phyloP scores from a whole-genome alignment of 257 asterid species.

The Scutellaria baicalensis region DNA sequence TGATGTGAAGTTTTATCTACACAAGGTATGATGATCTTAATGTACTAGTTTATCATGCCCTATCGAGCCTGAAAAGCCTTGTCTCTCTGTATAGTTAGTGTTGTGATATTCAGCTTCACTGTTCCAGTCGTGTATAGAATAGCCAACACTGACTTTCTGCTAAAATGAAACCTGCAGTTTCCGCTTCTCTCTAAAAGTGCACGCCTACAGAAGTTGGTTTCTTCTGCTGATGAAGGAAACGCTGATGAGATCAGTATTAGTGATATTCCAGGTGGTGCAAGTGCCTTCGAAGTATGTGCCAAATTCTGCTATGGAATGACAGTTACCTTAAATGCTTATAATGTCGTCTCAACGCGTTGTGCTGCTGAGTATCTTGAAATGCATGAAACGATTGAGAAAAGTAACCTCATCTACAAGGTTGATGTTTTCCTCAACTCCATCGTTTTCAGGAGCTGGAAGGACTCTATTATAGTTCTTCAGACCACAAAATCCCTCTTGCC shows the following conservation, averaged over 20 bases:
- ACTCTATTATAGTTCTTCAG: conserved; percentile 86
- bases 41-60: background rate
- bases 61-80: background rate
- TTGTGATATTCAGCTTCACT: background rate
- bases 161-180: conserved; percentile 40
- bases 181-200: conserved; percentile 91
- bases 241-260: conserved; percentile 53
- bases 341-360: conserved; percentile 68
- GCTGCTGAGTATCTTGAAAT: conserved; percentile 93
- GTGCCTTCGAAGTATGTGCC: conserved; percentile 79
- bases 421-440: conserved; percentile 82
- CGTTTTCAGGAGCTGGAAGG: conserved; percentile 92
- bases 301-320: conserved; percentile 93
- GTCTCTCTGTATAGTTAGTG: background rate
- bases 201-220: conserved; percentile 59
- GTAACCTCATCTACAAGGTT: conserved; percentile 77
- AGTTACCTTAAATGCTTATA: conserved; percentile 78
- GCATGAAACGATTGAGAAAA: conserved; percentile 77
- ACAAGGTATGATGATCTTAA: conserved; percentile 57
- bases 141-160: background rate
- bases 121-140: no score
- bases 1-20: conserved; percentile 73
- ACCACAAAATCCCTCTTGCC: conserved; percentile 48
- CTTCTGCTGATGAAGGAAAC: conserved; percentile 48
- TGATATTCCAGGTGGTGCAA: conserved; percentile 84